Evolutionary conservation across 305 asterid species (phyloP).

Genomic region (Rubia tinctorum): DNA sequence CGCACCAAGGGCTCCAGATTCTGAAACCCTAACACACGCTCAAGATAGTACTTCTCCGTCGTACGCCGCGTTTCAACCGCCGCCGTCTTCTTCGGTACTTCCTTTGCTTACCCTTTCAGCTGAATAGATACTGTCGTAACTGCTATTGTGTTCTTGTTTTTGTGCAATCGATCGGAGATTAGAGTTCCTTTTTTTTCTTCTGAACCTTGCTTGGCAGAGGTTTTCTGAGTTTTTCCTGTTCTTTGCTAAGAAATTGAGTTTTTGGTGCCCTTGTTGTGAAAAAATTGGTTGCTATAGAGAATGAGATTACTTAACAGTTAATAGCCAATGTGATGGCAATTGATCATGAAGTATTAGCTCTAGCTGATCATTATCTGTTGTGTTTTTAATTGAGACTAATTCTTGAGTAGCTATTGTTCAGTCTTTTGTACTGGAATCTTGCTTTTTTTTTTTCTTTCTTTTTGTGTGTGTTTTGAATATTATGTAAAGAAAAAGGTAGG

Average conservation of each 20-base stretch:
- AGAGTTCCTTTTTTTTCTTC: neutral
- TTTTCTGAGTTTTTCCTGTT: neutral
- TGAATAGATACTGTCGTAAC: neutral
- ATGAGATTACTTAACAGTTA: conserved; percentile 31
- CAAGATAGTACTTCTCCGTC: neutral
- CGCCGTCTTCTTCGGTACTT: conserved; percentile 1
- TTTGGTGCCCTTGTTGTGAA: neutral
- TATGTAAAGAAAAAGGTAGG: neutral
- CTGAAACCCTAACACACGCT: conserved; percentile 10
- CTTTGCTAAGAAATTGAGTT: neutral
- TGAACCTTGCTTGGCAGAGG: neutral
- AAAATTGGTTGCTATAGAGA: conserved; percentile 10
- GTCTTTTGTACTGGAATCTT: too few relatives aligned
- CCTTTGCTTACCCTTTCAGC: neutral
- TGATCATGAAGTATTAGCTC: conserved; percentile 81
- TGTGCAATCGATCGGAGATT: neutral
- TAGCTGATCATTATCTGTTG: conserved; percentile 71
- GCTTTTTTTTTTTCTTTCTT: too few relatives aligned
- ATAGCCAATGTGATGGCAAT: conserved; percentile 55
- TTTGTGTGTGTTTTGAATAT: too few relatives aligned
- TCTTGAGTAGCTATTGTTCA: too few relatives aligned
- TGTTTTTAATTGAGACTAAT: neutral
- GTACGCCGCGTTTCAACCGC: neutral
- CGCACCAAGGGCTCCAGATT: neutral
- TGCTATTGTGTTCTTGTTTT: neutral